Evolutionary conservation across 345 rosid genomes (phyloP), one percentile per base, ranked within the genome.

Genomic region (Crucihimalaya himalaica): DNA sequence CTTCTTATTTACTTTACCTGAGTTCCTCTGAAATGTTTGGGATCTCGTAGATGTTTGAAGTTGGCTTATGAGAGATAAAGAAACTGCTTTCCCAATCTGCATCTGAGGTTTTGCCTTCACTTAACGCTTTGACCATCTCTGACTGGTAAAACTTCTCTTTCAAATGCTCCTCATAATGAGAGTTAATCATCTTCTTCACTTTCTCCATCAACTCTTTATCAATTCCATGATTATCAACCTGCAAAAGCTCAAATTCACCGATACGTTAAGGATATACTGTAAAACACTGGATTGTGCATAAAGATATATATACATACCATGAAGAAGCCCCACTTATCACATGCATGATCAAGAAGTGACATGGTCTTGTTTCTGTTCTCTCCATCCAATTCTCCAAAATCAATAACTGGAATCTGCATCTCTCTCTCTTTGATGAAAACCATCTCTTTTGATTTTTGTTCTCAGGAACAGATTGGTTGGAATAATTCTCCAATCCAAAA

Each of bases 291-390:
- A 29, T 23, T 55, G 13, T 55, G 56, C 31, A 73, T 55, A 34
- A 64, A 55, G 29, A 66, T 32, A 32, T 32, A 2, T 21, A 43
- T 58, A 55, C 72, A 71, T 63, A 92, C 97, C 98, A 82, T 86
- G 75, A 90, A 86, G 84, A 82, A 90, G 21, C 98, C 97, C 93
- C 92, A 89, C 72, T 90, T 84, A 83, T 86, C 88, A 66, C 97
- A 90, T 64, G 96, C 98, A 73, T 89, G 82, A 23, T 89, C 86
- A 66, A 93, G 93, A 71, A 68, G 77, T 15, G 88, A 83, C 95
- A 88, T 82, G 11, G 86, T 85, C 63, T 84, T 78, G 85, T 77
- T 73, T 77, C 83, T 85, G 57, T 82, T 85, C 66, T 86, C 87
- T 11, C 97, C 93, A 57, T 84, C 79, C 25, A 90, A 80, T 45